Evolutionary conservation across 768 basidiomycete species (phyloP), one percentile per base, ranked within the genome.

Genomic region (Rhodotorula kratochvilovae): DNA sequence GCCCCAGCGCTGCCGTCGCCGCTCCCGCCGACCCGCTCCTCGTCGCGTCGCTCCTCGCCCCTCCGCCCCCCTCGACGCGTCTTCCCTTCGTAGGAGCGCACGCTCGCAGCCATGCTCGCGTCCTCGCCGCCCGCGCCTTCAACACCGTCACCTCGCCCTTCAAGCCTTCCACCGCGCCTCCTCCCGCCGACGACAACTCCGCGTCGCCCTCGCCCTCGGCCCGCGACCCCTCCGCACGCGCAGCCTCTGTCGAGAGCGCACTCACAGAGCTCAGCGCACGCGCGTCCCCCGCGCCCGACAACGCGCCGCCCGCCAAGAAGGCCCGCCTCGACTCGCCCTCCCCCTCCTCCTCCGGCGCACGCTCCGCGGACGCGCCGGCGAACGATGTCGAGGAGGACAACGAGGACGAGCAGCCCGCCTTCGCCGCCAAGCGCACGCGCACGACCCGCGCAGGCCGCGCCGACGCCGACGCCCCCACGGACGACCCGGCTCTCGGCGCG

Each of bases 251-350:
- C 16, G 33, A 35, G 8, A 33, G 31, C 31, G 33, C 31, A 7
- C 33, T 35, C 25, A 35, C 33, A 16, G 33, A 35, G 13, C 19
- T 33, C 5, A 8, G 15, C 31, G 8, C 21, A 2, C 19, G 17
- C 33, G 33, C 17, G 7, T 5, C 54, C 3, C 7, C 31, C 19
- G 54, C 31, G 29, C n/a, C 15, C 53, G 29, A 25, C 29, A 15
- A 51, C 25, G 15, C 15, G 11, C 50, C 10, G n/a, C n/a, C 53
- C 53, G 33, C 31, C 31, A 31, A 35, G 21, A 23, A 35, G 54
- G 23, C 31, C 16, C 57, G 57, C 33, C 50, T 60, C n/a, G 57
- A 48, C 16, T 59, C 66, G n/a, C 66, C 66, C 45, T 60, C 66
- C 3, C 61, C 67, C 2, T 55, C 59, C 21, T 42, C 42, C 25